These are phyloP conservation scores for Colletotrichum truncatum DNA, from an alignment of 2,329 filamentous ascomycete genomes.

Conservation along the genomic window DNA sequence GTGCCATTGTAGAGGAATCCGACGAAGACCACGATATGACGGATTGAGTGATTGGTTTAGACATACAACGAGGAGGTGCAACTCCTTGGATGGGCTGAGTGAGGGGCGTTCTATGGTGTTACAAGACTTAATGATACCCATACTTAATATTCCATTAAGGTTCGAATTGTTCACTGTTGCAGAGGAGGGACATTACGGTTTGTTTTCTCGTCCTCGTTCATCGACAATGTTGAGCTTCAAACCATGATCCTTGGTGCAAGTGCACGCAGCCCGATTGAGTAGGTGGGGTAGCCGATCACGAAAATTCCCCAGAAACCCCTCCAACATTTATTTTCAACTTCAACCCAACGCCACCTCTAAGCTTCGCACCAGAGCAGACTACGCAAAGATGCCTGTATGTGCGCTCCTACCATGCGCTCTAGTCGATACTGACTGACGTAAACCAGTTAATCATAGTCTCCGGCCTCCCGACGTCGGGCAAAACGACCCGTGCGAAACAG, in stretches of 20 bases:
- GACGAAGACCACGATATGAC: slow-evolving; percentile 15
- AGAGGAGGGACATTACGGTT: too few species aligned
- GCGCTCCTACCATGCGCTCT: neutral
- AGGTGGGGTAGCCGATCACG: slow-evolving; percentile 28
- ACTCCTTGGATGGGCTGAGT: neutral
- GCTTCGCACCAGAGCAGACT: neutral
- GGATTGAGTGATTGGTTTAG: too few species aligned
- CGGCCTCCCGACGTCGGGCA: slow-evolving; percentile 74
- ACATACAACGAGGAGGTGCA: neutral
- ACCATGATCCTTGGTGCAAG: neutral
- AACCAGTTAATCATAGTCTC: slow-evolving; percentile 75
- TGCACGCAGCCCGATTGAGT: neutral
- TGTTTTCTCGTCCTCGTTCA: neutral
- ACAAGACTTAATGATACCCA: slow-evolving; percentile 14
- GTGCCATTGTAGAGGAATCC: neutral
- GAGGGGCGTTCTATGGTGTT: slow-evolving; percentile 1
- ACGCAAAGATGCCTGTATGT: slow-evolving; percentile 24
- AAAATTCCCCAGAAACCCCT: slow-evolving; percentile 10
- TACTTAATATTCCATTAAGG: neutral
- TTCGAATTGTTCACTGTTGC: too few species aligned
- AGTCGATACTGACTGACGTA: neutral
- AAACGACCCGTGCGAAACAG: slow-evolving; percentile 72
- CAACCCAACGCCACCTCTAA: neutral
- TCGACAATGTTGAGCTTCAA: neutral
- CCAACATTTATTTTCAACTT: neutral